Conservation (phyloP, 768 basidiomycete species). For the Suillus occidentalis region DNA sequence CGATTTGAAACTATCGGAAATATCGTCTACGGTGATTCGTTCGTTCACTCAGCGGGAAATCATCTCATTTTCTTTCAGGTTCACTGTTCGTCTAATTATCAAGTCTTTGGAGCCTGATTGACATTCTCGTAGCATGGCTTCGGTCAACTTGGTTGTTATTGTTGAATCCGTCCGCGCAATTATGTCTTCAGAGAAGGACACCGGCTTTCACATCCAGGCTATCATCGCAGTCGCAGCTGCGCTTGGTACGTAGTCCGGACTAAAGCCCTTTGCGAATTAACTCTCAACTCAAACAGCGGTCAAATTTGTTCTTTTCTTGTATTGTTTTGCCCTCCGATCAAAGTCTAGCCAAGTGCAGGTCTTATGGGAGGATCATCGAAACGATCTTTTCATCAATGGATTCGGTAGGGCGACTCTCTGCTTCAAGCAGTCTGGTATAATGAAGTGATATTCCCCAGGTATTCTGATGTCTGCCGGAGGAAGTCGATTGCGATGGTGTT, state of each 20-base stretch:
- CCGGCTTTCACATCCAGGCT: constrained; percentile 75
- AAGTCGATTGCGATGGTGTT: constrained; percentile 81
- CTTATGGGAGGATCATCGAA: constrained; percentile 97
- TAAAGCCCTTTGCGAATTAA: neutral
- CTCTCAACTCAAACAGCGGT: constrained; percentile 49
- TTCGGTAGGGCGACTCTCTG: constrained; percentile 49
- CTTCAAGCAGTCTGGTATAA: neutral
- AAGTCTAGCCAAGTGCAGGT: constrained; percentile 90
- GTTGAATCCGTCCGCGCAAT: constrained; percentile 84
- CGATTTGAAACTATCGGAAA: constrained; percentile 89
- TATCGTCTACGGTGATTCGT: constrained; percentile 68
- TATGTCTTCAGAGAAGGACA: constrained; percentile 53
- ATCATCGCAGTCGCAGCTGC: constrained; percentile 83
- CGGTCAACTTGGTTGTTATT: constrained; percentile 88
- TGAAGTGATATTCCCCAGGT: constrained; percentile 41
- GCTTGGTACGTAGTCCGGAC: constrained; percentile 44
- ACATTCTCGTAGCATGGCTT: constrained; percentile 65
- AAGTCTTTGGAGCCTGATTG: constrained; percentile 1
- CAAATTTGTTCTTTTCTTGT: constrained; percentile 85
- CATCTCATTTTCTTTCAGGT: constrained; percentile 36
- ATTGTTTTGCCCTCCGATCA: constrained; percentile 76
- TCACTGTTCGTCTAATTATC: constrained; percentile 37
- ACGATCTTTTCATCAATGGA: constrained; percentile 84
- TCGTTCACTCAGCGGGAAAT: neutral
- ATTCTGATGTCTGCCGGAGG: constrained; percentile 83